Evolutionary conservation across 2,329 filamentous ascomycete genomes (phyloP), one percentile per base, ranked within the genome.

Genomic region (Lomentospora prolificans): DNA sequence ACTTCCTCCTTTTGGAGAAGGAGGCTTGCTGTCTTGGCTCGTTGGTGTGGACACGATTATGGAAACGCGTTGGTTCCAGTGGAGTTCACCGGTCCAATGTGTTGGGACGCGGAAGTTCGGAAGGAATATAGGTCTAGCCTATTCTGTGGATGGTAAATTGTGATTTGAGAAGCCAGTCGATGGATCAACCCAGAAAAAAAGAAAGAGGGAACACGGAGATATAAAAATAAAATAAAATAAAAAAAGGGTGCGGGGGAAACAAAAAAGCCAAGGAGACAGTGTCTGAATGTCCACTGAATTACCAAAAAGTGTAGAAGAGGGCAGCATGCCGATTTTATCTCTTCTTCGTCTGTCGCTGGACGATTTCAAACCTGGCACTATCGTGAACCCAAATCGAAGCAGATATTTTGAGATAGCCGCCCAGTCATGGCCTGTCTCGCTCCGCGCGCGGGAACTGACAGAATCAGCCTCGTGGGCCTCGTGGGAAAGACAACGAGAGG

Each of bases 41-140:
- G 19, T 14, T 48, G 44, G 19, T 19, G 5, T 5, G 22, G 24
- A 10, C 8, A 48, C 44, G 14, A 48, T 22, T 48, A 17, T 22
- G 44, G 44, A 48, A 48, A 22, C 44, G 44, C 44, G 22, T 12
- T 48, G 17, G 17, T 14, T 25, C 22, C 17, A 22, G 44, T 48
- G 44, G 44, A 48, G 44, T 22, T 48, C 44, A 48, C 44, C 44
- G 44, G 44, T 48, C 44, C 44, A 25, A 48, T 48, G 44, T 25
- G 17, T 48, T 48, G 44, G 44, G 44, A 48, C 44, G 44, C 44
- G 44, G 44, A 48, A 48, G 17, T 22, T 22, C 44, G 44, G 44
- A 48, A 48, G 44, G 44, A 48, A 17, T 48, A 22, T 3, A 48
- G 44, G 17, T 48, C 44, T 48, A 48, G 44, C 44, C 44, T 48